Evolutionary conservation across 1,284 basidiomycete genomes (phyloP).

Genomic region (Fomitopsis betulina): DNA sequence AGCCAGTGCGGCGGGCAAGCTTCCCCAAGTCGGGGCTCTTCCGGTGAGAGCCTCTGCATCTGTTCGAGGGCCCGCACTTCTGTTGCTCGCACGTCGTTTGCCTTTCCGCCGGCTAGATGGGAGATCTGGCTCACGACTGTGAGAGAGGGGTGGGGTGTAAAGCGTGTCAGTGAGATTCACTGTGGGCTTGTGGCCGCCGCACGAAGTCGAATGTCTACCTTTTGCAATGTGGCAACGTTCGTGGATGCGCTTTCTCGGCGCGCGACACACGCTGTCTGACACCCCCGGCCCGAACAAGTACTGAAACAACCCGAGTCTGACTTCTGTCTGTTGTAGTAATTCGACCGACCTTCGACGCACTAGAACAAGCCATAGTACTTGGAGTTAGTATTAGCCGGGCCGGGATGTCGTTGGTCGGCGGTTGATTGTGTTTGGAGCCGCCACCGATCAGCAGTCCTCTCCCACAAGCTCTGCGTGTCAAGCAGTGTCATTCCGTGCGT

Average conservation of each 20-base stretch:
- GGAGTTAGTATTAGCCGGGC: neutral
- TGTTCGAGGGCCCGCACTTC: neutral
- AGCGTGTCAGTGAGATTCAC: neutral
- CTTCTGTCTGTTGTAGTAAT: no score
- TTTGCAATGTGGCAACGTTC: neutral
- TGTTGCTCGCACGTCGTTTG: neutral
- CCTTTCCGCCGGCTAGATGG: neutral
- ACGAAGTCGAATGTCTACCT: neutral
- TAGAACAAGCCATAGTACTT: neutral
- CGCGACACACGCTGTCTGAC: no score
- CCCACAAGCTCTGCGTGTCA: neutral
- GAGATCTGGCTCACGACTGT: neutral
- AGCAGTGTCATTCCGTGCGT: no score
- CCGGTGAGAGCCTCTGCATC: neutral
- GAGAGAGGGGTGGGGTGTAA: neutral
- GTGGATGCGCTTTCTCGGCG: no score
- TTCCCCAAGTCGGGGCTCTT: neutral
- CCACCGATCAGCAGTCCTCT: neutral
- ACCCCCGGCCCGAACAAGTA: no score
- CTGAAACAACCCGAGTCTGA: no score
- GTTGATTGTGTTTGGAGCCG: neutral
- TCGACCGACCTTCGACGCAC: no score
- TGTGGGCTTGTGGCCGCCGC: neutral
- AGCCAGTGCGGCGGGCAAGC: neutral
- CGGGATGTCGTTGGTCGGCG: neutral